Conservation (phyloP, 139 green algal species). For the Diplosphaera chodatii region DNA sequence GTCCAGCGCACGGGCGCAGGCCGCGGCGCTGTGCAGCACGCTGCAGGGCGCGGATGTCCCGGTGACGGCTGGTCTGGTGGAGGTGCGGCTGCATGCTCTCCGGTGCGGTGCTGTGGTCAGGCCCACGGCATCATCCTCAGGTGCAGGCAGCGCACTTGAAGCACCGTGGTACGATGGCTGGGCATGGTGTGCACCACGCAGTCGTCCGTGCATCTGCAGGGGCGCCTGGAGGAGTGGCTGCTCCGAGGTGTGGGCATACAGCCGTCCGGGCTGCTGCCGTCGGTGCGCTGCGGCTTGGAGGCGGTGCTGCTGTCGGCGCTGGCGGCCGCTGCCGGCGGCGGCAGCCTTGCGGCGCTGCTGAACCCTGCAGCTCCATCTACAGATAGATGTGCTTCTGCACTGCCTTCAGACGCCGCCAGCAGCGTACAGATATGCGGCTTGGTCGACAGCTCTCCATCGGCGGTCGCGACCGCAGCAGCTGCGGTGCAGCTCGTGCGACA, state of each 20-base stretch:
- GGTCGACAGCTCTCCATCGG: conserved; percentile 23
- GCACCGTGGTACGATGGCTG: too few species aligned
- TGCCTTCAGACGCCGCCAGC: neutral
- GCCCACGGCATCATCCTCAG: neutral
- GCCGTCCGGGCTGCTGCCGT: conserved; percentile 42
- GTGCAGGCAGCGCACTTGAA: neutral
- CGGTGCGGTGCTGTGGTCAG: too few species aligned
- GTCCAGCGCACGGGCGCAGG: conserved; percentile 52
- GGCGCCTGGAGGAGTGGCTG: conserved; percentile 55
- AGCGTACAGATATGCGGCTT: conserved; percentile 25
- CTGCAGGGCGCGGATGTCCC: conserved; percentile 29
- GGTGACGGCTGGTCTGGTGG: conserved; percentile 28
- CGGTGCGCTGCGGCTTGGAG: conserved; percentile 70
- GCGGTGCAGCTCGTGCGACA: conserved; percentile 20
- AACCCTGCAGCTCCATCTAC: neutral
- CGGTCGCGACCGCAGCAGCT: conserved; percentile 10
- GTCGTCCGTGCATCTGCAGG: too few species aligned
- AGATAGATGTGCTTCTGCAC: neutral
- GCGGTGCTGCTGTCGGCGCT: conserved; percentile 61
- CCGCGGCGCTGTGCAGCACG: conserved; percentile 35
- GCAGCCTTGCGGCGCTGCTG: conserved; percentile 19
- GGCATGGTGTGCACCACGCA: too few species aligned
- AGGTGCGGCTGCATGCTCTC: conserved; percentile 3
- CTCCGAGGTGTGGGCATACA: conserved; percentile 18
- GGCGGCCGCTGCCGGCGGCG: conserved; percentile 19